These are phyloP conservation scores for Dichotomocladium elegans DNA, from an alignment of 371 early-diverging fungal genomes.

Conservation along the genomic window DNA sequence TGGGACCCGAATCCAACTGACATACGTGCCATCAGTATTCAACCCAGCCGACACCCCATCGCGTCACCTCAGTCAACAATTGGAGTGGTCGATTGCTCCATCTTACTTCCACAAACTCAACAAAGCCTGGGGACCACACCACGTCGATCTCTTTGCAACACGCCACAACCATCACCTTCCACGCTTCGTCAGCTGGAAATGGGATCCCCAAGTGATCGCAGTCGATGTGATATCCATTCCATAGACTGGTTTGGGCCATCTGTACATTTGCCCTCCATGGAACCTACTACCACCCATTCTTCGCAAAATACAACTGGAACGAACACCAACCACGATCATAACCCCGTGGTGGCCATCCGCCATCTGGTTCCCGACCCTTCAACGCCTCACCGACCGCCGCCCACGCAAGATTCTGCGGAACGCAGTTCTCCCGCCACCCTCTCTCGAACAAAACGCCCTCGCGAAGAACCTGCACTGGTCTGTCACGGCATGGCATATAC, in stretches of 20 bases:
- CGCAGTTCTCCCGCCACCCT: neutral
- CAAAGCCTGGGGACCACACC: slow-evolving; percentile 21
- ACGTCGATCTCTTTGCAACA: slow-evolving; percentile 17
- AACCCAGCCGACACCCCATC: slow-evolving; percentile 25
- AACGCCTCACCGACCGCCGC: neutral
- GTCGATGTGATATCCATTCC: neutral
- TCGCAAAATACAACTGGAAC: neutral
- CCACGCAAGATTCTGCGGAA: neutral
- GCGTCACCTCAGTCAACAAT: slow-evolving; percentile 11
- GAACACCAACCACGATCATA: neutral
- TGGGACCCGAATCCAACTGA: slow-evolving; percentile 14
- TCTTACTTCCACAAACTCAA: slow-evolving; percentile 13
- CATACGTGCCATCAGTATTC: slow-evolving; percentile 23
- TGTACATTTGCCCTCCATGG: neutral
- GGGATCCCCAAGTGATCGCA: slow-evolving; percentile 10
- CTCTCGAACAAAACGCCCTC: neutral
- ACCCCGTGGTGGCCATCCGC: neutral
- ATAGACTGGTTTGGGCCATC: neutral
- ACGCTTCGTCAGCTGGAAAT: slow-evolving; percentile 8
- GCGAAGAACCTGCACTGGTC: neutral
- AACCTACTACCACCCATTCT: neutral
- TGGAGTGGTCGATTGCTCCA: slow-evolving; percentile 20
- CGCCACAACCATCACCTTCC: neutral
- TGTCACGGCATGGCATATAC: neutral
- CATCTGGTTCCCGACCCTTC: neutral